Conservation (phyloP, 2,329 filamentous ascomycete genomes). For the Ceratocystis variospora region DNA sequence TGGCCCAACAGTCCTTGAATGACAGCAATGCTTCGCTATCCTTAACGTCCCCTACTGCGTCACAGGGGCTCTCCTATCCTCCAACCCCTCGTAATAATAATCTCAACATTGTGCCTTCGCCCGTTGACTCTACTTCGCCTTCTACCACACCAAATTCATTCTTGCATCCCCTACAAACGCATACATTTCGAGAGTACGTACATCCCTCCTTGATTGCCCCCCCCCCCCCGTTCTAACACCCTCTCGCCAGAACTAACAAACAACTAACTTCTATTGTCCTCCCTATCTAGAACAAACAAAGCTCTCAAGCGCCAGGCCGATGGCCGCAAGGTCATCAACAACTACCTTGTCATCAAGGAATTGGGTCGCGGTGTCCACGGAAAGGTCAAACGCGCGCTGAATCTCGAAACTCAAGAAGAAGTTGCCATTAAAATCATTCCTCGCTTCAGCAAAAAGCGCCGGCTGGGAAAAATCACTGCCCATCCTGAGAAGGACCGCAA, state of each 20-base stretch:
- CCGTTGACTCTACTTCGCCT: constrained; percentile 42
- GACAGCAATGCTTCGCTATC: constrained; percentile 7
- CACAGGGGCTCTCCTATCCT: constrained; percentile 14
- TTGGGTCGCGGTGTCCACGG: constrained; percentile 92
- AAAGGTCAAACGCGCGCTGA: constrained; percentile 89
- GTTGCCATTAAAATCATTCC: constrained; percentile 99
- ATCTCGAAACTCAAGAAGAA: constrained; percentile 58
- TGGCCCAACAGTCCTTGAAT: background rate
- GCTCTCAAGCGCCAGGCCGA: constrained; percentile 76
- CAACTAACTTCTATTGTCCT: constrained; percentile 3
- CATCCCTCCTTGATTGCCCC: background rate
- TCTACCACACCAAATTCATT: constrained; percentile 40
- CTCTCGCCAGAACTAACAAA: background rate
- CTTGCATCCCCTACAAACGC: constrained; percentile 56
- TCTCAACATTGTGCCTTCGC: constrained; percentile 29
- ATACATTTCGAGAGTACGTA: constrained; percentile 63
- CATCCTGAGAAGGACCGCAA: constrained; percentile 48
- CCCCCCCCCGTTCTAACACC: background rate
- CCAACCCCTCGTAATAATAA: constrained; percentile 16
- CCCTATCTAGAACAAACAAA: constrained; percentile 56
- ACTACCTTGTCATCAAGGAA: constrained; percentile 94
- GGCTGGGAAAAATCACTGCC: constrained; percentile 68
- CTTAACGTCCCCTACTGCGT: constrained; percentile 8
- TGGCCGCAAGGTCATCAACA: constrained; percentile 90
- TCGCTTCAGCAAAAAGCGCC: constrained; percentile 81